Percentiles rank a stretch among this genome's conserved stretches.
phyloP scores from a whole-genome alignment of 371 early-diverging fungal species.

The Haplosporangium sp. region DNA sequence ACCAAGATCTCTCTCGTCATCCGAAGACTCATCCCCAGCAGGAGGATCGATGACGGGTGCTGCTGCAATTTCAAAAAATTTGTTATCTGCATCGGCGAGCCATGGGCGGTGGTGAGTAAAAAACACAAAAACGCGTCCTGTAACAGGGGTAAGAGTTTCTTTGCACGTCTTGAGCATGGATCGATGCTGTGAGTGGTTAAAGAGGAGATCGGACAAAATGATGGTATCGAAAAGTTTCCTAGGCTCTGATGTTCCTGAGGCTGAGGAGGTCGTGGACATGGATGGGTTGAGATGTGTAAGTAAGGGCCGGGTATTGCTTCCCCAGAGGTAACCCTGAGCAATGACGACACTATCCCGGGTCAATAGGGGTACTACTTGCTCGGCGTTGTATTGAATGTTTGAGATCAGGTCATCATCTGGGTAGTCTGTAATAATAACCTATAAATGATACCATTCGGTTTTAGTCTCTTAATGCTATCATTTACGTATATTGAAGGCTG shows the following conservation, averaged over 20 bases:
- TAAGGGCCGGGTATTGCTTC: conserved; percentile 70
- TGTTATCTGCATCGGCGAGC: conserved; percentile 81
- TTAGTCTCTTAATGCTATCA: not conserved
- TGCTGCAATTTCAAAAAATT: conserved; percentile 85
- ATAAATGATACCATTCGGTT: not conserved
- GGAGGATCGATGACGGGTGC: conserved; percentile 59
- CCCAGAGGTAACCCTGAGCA: conserved; percentile 89
- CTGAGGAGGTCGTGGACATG: conserved; percentile 13
- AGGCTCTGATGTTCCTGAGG: not conserved
- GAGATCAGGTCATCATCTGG: conserved; percentile 86
- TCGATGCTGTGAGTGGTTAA: conserved; percentile 89
- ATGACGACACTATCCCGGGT: conserved; percentile 39
- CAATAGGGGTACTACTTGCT: conserved; percentile 56
- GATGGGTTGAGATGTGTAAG: conserved; percentile 54
- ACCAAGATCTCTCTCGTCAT: conserved; percentile 64
- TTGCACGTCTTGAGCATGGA: conserved; percentile 76
- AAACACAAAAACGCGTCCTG: conserved; percentile 73
- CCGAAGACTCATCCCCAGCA: conserved; percentile 45
- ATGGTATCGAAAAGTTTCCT: conserved; percentile 78
- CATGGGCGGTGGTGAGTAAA: conserved; percentile 79
- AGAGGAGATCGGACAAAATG: conserved; percentile 90
- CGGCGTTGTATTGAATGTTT: conserved; percentile 79
- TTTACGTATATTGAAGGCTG: not conserved
- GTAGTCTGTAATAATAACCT: conserved; percentile 90
- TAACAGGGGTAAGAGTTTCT: conserved; percentile 67